These are phyloP conservation scores for Rhodotorula diobovata DNA, from an alignment of 768 basidiomycete genomes.

Conservation along the genomic window DNA sequence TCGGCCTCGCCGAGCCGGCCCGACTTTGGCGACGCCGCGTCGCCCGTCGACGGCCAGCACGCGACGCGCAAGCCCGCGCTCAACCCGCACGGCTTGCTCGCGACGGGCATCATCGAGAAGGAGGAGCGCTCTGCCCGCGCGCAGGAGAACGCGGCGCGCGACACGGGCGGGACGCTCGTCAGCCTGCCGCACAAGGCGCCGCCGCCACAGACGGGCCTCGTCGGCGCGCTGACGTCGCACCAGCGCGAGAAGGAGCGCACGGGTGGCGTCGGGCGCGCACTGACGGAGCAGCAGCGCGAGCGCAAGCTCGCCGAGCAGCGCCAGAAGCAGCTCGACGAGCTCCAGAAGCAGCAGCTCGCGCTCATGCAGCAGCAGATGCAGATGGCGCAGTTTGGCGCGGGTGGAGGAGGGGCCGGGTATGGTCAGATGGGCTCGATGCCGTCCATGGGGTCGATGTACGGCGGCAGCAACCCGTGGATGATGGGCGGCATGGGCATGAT, in stretches of 20 bases:
- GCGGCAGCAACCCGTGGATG: constrained; percentile 38
- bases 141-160: constrained; percentile 88
- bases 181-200: constrained; percentile 95
- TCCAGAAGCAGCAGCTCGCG: constrained; percentile 32
- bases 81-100: constrained; percentile 63
- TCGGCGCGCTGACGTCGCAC: constrained; percentile 92
- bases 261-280: constrained; percentile 85
- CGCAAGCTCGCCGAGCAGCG: constrained; percentile 86
- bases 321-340: constrained; percentile 73
- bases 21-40: not conserved
- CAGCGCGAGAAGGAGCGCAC: constrained; percentile 90
- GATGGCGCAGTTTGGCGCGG: constrained; percentile 39
- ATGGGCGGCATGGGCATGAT: constrained; percentile 33
- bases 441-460: constrained; percentile 38
- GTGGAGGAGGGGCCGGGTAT: constrained; percentile 32
- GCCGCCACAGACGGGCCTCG: constrained; percentile 86
- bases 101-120: constrained; percentile 90
- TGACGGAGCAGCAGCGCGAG: constrained; percentile 93
- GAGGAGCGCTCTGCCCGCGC: constrained; percentile 91
- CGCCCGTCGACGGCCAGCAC: not conserved
- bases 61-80: constrained; percentile 20
- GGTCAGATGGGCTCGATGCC: constrained; percentile 35
- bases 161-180: constrained; percentile 83
- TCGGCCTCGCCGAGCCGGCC: constrained; percentile 9
- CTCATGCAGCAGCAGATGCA: constrained; percentile 37